phyloP scores from a whole-genome alignment of 2,329 filamentous ascomycete species.

The Botrytis medusae region DNA sequence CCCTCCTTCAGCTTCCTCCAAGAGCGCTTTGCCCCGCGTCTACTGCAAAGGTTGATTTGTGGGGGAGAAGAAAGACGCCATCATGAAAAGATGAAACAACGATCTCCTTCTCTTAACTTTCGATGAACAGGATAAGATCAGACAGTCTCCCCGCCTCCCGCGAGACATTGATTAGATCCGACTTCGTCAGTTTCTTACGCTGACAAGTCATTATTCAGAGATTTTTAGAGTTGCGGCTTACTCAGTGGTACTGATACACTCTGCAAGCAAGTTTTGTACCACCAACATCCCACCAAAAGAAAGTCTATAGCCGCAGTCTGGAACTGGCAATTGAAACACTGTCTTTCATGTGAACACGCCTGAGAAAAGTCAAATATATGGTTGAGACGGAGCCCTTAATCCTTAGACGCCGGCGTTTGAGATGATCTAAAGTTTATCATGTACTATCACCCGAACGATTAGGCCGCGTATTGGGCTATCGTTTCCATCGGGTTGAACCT shows the following conservation, averaged over 20 bases:
- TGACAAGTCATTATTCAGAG: constrained; percentile 9
- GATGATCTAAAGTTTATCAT: constrained; percentile 9
- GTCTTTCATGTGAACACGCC: constrained; percentile 9
- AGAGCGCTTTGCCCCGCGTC: constrained; percentile 22
- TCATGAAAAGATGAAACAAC: constrained; percentile 18
- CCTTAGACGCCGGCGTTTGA: constrained; percentile 14
- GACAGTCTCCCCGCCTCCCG: constrained; percentile 15
- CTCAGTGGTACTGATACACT: constrained; percentile 6
- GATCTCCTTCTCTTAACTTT: not conserved
- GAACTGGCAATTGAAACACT: not conserved
- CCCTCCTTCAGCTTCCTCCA: constrained; percentile 17
- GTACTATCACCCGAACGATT: constrained; percentile 1
- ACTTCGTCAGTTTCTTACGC: not conserved
- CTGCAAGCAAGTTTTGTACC: not conserved
- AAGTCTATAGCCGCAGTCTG: not conserved
- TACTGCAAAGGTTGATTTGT: constrained; percentile 18
- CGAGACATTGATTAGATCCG: not conserved
- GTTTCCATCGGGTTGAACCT: constrained; percentile 2
- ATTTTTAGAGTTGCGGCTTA: constrained; percentile 2
- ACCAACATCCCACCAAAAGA: constrained; percentile 3
- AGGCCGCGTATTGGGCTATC: constrained; percentile 10
- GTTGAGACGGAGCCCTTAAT: not conserved
- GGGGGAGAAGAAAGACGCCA: constrained; percentile 15
- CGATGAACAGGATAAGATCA: not conserved
- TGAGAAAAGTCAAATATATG: constrained; percentile 4